These are phyloP conservation scores for Oryza australiensis DNA, from an alignment of 176 grass and related monocot genomes.

Conservation along the genomic window DNA sequence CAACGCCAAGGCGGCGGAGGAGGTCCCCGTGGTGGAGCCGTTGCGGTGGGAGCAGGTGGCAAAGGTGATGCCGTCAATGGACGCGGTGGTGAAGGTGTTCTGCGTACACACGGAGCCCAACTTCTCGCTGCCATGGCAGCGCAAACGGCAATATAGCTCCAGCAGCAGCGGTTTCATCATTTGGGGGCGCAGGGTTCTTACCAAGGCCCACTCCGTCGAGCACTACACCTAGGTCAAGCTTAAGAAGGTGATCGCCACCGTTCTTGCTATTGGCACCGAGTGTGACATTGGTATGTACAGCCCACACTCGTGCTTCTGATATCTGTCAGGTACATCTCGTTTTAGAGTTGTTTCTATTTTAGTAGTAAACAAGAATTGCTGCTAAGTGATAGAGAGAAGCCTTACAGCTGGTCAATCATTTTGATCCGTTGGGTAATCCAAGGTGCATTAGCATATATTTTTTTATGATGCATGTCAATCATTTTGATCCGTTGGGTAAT, in stretches of 20 bases:
- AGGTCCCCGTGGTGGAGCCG: conserved; percentile 40
- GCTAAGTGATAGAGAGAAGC: too few species aligned
- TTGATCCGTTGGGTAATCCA: background rate
- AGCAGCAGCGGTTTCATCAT: conserved; percentile 91
- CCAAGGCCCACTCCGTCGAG: conserved; percentile 93
- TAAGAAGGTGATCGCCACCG: conserved; percentile 92
- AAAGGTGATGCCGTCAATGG: conserved; percentile 82
- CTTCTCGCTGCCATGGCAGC: conserved; percentile 96
- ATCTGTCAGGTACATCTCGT: too few species aligned
- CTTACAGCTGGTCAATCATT: background rate
- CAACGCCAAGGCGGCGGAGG: conserved; percentile 31
- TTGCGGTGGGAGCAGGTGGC: conserved; percentile 78
- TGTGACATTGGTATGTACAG: conserved; percentile 82
- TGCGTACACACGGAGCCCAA: conserved; percentile 93
- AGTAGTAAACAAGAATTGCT: too few species aligned
- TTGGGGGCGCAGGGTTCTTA: conserved; percentile 70
- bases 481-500: background rate
- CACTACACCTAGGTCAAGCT: conserved; percentile 94
- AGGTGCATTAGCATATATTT: background rate
- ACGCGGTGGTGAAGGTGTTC: conserved; percentile 96
- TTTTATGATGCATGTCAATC: background rate
- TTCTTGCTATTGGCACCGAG: conserved; percentile 88
- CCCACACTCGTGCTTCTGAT: background rate
- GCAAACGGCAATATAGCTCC: conserved; percentile 91
- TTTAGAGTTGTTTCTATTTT: too few species aligned